Base-by-base conservation (phyloP, 768 basidiomycete species). In the Melanogaster broomeanus region DNA sequence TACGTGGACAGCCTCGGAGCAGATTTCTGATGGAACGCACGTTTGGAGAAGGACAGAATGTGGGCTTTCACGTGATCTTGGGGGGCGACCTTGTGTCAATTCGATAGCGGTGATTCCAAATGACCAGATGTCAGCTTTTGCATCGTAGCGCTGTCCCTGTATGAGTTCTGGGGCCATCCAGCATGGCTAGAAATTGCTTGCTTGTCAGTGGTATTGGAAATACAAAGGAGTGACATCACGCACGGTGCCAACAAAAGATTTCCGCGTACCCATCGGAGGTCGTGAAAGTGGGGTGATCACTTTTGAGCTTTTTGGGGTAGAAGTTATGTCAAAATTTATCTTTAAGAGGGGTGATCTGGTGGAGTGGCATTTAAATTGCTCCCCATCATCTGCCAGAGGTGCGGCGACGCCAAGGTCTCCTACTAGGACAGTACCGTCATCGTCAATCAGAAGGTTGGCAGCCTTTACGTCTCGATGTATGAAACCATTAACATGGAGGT, bases 121-220 rank as follows among this genome's bases (percentile, higher is more conserved):
- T 51, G 90, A 93, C 93, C 94, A 98, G 51, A 98, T 94, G 64
- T 98, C 95, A 18, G 92, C 92, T 56, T 85, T 81, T 12, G 84
- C 79, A 64, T 95, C 93, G 66, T 95, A 96, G 49, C 83, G 81
- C 58, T 80, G 81, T 44, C 93, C 89, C 58, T 88, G 80, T 42
- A 98, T 90, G 21, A 97, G 80, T 61, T 98, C 95, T 2, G 95
- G 95, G 0, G 95, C 92, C 94, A 97, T 98, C 92, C 92, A 97
- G 65, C 90, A 92, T 1, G 95, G 95, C 83, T 85, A 51, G 31
- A 42, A 34, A 43, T 42, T 27, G 25, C 18, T n/a, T n/a, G n/a
- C n/a, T 16, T 21, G 18, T 49, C 40, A 56, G 44, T 58, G 34
- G 3, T 37, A 44, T 12, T 10, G 34, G 43, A 34, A 16, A 6